Conservation (phyloP, 306 rosid species). For the Quercus glauca region DNA sequence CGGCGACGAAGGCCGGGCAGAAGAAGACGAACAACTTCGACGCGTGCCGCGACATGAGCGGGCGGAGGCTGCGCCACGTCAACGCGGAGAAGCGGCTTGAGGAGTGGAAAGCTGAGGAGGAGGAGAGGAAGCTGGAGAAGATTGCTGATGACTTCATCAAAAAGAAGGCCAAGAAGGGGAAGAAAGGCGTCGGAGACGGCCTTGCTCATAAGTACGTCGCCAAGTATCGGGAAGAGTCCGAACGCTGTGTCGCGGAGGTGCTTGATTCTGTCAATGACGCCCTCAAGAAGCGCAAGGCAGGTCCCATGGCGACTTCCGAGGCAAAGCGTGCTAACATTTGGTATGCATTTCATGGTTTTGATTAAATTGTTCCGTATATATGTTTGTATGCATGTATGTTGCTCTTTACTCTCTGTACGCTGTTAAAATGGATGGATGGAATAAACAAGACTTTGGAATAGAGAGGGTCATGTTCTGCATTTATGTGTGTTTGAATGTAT, state of each 20-base stretch:
- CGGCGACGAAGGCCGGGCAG: conserved; percentile 94
- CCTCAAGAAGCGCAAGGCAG: conserved; percentile 51
- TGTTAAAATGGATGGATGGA: no score
- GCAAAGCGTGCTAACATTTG: conserved; percentile 73
- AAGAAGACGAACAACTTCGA: conserved; percentile 96
- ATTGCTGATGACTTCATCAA: conserved; percentile 74
- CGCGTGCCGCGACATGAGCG: conserved; percentile 98
- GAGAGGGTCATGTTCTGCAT: no score
- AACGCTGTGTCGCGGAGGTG: conserved; percentile 71
- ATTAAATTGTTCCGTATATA: neutral
- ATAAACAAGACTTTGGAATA: no score
- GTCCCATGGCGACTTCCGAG: conserved; percentile 2
- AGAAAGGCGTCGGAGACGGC: conserved; percentile 69
- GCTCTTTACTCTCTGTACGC: no score
- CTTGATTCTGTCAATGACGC: conserved; percentile 71
- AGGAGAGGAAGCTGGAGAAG: conserved; percentile 71
- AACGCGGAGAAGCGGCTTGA: conserved; percentile 92
- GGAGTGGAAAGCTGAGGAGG: conserved; percentile 86
- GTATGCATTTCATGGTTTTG: conserved; percentile 30
- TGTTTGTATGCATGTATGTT: neutral
- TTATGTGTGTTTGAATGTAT: neutral
- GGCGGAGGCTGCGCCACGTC: conserved; percentile 89
- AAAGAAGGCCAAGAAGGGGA: conserved; percentile 77
- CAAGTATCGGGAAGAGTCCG: conserved; percentile 71
- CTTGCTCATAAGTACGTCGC: conserved; percentile 80